Evolutionary conservation across 2,329 filamentous ascomycete genomes (phyloP).

Genomic region (Fusarium gaditjirri): DNA sequence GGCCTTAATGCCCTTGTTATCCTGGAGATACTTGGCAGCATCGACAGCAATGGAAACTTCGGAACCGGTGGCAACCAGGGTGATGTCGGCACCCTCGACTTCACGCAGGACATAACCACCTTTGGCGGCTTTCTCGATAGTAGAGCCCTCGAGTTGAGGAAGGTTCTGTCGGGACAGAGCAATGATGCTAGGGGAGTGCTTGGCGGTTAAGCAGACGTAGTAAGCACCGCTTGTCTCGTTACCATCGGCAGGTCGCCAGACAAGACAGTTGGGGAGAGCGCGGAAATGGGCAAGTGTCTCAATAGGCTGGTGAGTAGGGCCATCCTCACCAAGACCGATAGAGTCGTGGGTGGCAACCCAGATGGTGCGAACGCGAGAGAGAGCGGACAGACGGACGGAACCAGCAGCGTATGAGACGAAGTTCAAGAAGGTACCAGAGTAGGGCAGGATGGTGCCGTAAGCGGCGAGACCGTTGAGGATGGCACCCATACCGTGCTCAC

Average conservation of each 20-base stretch:
- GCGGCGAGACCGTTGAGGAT: conserved; percentile 96
- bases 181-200: conserved; percentile 90
- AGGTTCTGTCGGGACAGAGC: conserved; percentile 98
- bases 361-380: conserved; percentile 91
- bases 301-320: conserved; percentile 98
- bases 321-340: conserved; percentile 98
- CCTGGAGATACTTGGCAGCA: conserved; percentile 88
- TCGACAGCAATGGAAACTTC: conserved; percentile 96
- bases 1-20: conserved; percentile 86
- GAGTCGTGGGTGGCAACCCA: conserved; percentile 99
- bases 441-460: conserved; percentile 95
- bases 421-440: conserved; percentile 97
- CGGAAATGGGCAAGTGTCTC: conserved; percentile 99
- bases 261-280: conserved; percentile 98
- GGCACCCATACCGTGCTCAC: conserved; percentile 91
- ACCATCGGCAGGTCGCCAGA: conserved; percentile 97
- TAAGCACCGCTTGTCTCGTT: conserved; percentile 99
- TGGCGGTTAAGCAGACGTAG: conserved; percentile 91
- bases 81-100: conserved; percentile 83
- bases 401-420: conserved; percentile 98
- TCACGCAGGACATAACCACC: conserved; percentile 94
- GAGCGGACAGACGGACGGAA: conserved; percentile 90
- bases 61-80: conserved; percentile 93
- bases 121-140: conserved; percentile 89
- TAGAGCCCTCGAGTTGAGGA: conserved; percentile 94